These are phyloP conservation scores for Clitopilus passeckerianus DNA, from an alignment of 768 basidiomycete species.

Conservation along the genomic window DNA sequence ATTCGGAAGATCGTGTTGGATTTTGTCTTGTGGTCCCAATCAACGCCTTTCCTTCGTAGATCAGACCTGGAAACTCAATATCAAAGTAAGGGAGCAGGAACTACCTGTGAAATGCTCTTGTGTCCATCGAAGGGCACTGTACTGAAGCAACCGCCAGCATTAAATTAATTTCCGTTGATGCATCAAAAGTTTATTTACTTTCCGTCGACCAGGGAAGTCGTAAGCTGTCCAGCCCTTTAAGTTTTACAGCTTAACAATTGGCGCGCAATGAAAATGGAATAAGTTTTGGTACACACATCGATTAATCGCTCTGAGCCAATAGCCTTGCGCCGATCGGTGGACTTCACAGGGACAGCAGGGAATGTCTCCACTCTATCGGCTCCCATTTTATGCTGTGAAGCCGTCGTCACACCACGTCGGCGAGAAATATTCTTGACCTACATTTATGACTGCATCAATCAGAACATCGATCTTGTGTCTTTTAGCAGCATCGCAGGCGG, in stretches of 20 bases:
- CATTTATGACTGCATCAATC: slow-evolving; percentile 89
- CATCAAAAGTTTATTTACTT: slow-evolving; percentile 38
- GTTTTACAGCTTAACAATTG: background rate
- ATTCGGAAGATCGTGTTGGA: slow-evolving; percentile 72
- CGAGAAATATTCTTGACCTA: slow-evolving; percentile 22
- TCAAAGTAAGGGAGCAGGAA: slow-evolving; percentile 4
- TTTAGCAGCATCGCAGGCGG: slow-evolving; percentile 64
- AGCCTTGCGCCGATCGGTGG: slow-evolving; percentile 58
- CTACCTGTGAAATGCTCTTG: slow-evolving; percentile 77
- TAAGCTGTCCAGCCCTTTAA: slow-evolving; percentile 92
- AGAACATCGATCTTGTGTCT: slow-evolving; percentile 68
- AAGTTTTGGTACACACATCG: slow-evolving; percentile 39
- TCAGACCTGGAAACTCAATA: background rate
- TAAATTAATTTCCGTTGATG: background rate
- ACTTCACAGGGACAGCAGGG: slow-evolving; percentile 64
- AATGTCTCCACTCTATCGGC: slow-evolving; percentile 74
- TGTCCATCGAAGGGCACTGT: slow-evolving; percentile 69
- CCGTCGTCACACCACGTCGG: too few species aligned
- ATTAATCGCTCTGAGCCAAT: slow-evolving; percentile 60
- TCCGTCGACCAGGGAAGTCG: slow-evolving; percentile 74
- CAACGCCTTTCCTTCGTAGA: slow-evolving; percentile 50
- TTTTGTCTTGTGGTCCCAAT: slow-evolving; percentile 72
- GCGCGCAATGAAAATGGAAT: background rate
- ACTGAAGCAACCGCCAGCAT: slow-evolving; percentile 32
- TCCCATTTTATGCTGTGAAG: slow-evolving; percentile 72